Percentiles rank a stretch among this genome's conserved stretches.
Evolutionary conservation across 345 rosid genomes (phyloP).

Genomic region (Lenwebbia sp.): DNA sequence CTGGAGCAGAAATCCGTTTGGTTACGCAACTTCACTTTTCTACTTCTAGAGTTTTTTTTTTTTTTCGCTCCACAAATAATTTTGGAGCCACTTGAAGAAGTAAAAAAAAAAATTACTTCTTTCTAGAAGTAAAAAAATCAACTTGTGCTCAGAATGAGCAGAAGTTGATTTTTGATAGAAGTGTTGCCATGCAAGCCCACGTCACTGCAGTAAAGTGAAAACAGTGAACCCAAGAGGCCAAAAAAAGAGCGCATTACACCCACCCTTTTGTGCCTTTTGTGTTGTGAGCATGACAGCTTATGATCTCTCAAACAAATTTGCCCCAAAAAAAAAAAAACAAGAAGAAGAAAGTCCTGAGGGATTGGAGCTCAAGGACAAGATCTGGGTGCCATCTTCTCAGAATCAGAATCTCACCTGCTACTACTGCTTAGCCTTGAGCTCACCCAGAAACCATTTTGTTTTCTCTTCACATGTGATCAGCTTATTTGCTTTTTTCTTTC

Average conservation of each 20-base stretch:
- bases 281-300: background rate
- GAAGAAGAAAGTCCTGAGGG: background rate
- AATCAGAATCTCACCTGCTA: background rate
- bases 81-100: no score
- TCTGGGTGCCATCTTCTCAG: background rate
- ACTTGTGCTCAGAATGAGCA: no score
- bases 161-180: fast-evolving
- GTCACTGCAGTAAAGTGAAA: background rate
- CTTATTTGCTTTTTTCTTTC: background rate
- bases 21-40: no score
- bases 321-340: no score
- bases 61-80: no score
- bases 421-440: background rate
- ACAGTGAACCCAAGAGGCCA: background rate
- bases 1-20: no score
- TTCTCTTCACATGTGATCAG: background rate
- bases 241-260: background rate
- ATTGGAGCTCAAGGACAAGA: background rate
- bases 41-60: no score
- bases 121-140: no score
- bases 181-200: no score
- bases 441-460: background rate
- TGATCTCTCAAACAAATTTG: background rate
- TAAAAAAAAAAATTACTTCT: no score
- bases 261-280: background rate